A percentile compares a stretch with the other conserved stretches of the same genome.
Evolutionary conservation across 2,329 filamentous ascomycete species (phyloP).

Genomic region (Zasmidium citrigriseum): DNA sequence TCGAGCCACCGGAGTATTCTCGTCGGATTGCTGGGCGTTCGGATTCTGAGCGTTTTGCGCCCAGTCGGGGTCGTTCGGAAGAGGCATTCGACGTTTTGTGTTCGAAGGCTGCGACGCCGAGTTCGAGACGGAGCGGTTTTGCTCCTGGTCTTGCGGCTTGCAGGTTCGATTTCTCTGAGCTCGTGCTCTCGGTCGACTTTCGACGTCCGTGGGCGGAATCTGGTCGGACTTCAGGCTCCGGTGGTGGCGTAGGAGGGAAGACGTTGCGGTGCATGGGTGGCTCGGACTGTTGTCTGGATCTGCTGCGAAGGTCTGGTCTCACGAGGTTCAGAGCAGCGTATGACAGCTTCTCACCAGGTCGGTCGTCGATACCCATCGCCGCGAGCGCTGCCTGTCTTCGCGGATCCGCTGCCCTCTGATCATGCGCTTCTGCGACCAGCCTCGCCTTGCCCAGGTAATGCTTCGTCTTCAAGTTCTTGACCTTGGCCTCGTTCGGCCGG

Average conservation of each 20-base stretch:
- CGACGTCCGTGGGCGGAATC: slow-evolving; percentile 27
- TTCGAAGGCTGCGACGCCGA: slow-evolving; percentile 52
- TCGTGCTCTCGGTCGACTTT: slow-evolving; percentile 46
- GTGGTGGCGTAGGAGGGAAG: slow-evolving; percentile 97
- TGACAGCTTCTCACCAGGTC: slow-evolving; percentile 80
- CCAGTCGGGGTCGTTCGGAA: slow-evolving; percentile 36
- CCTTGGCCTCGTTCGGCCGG: slow-evolving; percentile 93
- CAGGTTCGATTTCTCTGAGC: slow-evolving; percentile 41
- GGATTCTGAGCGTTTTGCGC: slow-evolving; percentile 44
- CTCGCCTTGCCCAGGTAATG: slow-evolving; percentile 97
- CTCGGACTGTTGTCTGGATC: slow-evolving; percentile 78
- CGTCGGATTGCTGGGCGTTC: slow-evolving; percentile 43
- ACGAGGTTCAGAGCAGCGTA: slow-evolving; percentile 93
- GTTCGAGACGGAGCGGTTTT: slow-evolving; percentile 50
- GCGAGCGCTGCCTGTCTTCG: slow-evolving; percentile 35
- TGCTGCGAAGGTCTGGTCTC: slow-evolving; percentile 77
- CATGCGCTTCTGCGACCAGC: slow-evolving; percentile 70
- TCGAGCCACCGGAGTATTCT: slow-evolving; percentile 33
- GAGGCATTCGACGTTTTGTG: slow-evolving; percentile 27
- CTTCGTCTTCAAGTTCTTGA: slow-evolving; percentile 96
- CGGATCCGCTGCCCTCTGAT: slow-evolving; percentile 29
- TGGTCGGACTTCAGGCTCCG: slow-evolving; percentile 71
- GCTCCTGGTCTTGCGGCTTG: slow-evolving; percentile 44
- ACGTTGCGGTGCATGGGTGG: slow-evolving; percentile 76
- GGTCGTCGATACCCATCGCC: slow-evolving; percentile 69